Evolutionary conservation across 2,329 filamentous ascomycete species (phyloP).

Genomic region (Xylaria sp.): DNA sequence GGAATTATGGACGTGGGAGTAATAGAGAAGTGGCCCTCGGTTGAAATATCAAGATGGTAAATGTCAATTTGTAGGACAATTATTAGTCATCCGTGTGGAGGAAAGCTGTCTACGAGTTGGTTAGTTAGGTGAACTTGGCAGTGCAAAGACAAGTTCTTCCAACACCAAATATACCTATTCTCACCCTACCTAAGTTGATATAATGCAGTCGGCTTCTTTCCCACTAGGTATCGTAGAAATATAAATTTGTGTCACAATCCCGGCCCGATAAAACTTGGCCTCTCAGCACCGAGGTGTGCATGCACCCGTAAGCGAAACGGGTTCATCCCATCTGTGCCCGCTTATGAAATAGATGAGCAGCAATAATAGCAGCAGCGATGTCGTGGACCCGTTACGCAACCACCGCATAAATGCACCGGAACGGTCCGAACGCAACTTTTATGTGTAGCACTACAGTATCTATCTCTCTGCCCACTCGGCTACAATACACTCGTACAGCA

Average conservation of each 20-base stretch:
- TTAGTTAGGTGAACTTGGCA: too few relatives aligned
- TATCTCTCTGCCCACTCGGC: not conserved
- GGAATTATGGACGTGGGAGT: not conserved
- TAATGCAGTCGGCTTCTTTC: not conserved
- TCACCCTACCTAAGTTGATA: too few relatives aligned
- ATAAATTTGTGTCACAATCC: not conserved
- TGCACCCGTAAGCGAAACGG: not conserved
- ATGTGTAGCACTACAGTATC: not conserved
- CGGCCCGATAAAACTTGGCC: not conserved
- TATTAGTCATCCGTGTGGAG: not conserved
- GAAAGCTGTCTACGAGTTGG: not conserved
- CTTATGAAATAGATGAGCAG: not conserved
- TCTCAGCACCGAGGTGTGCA: not conserved
- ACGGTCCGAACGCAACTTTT: constrained; percentile 5
- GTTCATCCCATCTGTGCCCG: constrained; percentile 2
- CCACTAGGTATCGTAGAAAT: not conserved
- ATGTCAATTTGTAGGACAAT: not conserved
- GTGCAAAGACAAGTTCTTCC: not conserved
- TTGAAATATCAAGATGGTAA: not conserved
- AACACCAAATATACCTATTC: not conserved
- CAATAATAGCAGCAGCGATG: not conserved
- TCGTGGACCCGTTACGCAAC: constrained; percentile 24
- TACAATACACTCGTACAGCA: not conserved
- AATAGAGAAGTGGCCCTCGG: not conserved
- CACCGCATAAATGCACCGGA: constrained; percentile 5